A percentile compares a stretch with the other conserved stretches of the same genome.
Conservation (phyloP, 2,329 filamentous ascomycete species). For the Ceratocystis alfenasii region DNA sequence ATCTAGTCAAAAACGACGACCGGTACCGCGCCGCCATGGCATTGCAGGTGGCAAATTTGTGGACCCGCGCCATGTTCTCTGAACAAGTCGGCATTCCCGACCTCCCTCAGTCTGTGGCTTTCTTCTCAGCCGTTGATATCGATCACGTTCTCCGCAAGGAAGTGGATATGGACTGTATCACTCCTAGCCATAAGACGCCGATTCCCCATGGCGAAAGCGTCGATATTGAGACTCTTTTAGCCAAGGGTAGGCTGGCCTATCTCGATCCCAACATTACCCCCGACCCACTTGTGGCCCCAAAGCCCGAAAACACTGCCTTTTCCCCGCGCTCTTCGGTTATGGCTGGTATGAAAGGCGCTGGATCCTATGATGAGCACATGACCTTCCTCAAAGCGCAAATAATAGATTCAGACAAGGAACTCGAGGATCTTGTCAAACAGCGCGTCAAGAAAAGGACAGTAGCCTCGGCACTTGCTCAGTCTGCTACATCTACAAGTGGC, state of each 20-base stretch:
- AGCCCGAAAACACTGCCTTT: conserved; percentile 54
- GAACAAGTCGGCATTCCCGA: conserved; percentile 96
- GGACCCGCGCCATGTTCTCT: conserved; percentile 94
- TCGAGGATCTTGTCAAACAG: conserved; percentile 59
- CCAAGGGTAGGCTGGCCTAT: conserved; percentile 54
- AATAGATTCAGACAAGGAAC: conserved; percentile 57
- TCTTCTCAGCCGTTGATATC: conserved; percentile 90
- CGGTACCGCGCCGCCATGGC: conserved; percentile 86
- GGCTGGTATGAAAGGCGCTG: conserved; percentile 44
- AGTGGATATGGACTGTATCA: conserved; percentile 94
- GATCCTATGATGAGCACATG: conserved; percentile 36
- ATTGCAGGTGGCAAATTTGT: conserved; percentile 83
- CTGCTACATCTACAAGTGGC: background rate
- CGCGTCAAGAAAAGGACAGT: conserved; percentile 4
- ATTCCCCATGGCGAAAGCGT: conserved; percentile 80
- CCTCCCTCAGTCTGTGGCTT: conserved; percentile 84
- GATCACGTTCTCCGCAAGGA: conserved; percentile 95
- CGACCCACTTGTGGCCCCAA: conserved; percentile 39
- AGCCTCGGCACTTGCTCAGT: background rate
- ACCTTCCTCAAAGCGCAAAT: conserved; percentile 79
- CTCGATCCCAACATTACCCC: conserved; percentile 57
- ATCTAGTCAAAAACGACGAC: conserved; percentile 74
- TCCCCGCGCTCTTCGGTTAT: conserved; percentile 65
- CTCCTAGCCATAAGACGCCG: conserved; percentile 65
- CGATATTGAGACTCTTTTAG: conserved; percentile 67